Evolutionary conservation across 2,329 filamentous ascomycete species (phyloP).

Genomic region (Raffaelea albimanens): DNA sequence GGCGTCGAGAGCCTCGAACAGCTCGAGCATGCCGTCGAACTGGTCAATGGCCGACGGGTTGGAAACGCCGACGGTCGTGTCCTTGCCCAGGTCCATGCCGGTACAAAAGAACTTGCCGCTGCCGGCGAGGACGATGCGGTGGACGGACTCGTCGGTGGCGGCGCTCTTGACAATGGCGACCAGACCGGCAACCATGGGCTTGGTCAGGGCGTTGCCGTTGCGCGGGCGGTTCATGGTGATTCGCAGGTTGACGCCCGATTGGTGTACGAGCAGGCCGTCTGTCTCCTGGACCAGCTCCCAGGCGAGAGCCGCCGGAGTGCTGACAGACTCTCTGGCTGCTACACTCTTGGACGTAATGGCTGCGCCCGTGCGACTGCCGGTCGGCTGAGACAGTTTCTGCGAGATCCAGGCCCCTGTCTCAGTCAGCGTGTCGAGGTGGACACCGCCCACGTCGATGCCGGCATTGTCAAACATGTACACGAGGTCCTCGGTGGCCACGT

Average conservation of each 20-base stretch:
- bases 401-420: neutral
- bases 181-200: neutral
- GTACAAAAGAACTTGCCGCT: constrained; percentile 1
- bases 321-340: no score
- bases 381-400: neutral
- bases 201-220: constrained; percentile 1
- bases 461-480: constrained; percentile 1
- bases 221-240: neutral
- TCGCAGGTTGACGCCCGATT: neutral
- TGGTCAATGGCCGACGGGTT: neutral
- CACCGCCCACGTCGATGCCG: neutral
- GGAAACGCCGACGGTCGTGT: neutral
- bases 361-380: neutral
- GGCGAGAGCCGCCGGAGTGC: neutral
- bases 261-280: neutral
- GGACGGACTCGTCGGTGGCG: neutral
- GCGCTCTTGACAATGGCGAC: neutral
- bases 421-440: neutral
- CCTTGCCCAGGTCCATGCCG: constrained; percentile 1
- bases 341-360: neutral
- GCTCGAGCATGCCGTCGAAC: neutral
- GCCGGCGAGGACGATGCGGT: neutral
- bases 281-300: neutral
- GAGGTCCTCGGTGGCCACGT: constrained; percentile 3
- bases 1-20: constrained; percentile 1